phyloP scores from a whole-genome alignment of 2,329 filamentous ascomycete species.

The Phaeophleospora eucalypticola region DNA sequence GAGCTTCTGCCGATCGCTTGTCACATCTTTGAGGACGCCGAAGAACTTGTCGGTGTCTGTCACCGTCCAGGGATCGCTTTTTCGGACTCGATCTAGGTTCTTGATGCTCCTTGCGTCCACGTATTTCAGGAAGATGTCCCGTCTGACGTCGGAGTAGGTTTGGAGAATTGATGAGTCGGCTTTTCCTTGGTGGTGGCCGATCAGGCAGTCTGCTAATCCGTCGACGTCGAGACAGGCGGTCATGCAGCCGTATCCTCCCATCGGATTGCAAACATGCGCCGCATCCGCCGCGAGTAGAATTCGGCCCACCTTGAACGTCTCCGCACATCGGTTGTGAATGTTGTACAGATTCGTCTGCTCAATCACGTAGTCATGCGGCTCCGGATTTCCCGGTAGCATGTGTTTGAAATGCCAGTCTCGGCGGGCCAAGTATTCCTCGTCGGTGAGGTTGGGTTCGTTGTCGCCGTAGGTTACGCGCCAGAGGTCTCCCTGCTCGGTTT shows the following conservation, averaged over 20 bases:
- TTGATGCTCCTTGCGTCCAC: slow-evolving; percentile 31
- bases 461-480: slow-evolving; percentile 44
- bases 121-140: slow-evolving; percentile 34
- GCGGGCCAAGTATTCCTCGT: slow-evolving; percentile 23
- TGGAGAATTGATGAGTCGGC: slow-evolving; percentile 28
- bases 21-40: slow-evolving; percentile 19
- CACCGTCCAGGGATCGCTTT: slow-evolving; percentile 24
- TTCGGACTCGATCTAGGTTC: slow-evolving; percentile 21
- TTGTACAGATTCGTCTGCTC: slow-evolving; percentile 38
- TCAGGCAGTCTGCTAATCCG: slow-evolving; percentile 25
- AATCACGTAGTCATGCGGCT: slow-evolving; percentile 31
- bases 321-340: slow-evolving; percentile 38
- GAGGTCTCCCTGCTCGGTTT: slow-evolving; percentile 31
- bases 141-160: slow-evolving; percentile 34
- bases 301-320: slow-evolving; percentile 31
- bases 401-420: slow-evolving; percentile 22
- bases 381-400: slow-evolving; percentile 24
- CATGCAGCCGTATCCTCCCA: slow-evolving; percentile 25
- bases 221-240: slow-evolving; percentile 25
- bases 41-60: slow-evolving; percentile 26
- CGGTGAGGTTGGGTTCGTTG: slow-evolving; percentile 26
- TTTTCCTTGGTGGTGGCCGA: slow-evolving; percentile 18
- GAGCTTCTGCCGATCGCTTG: slow-evolving; percentile 17
- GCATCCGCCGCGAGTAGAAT: slow-evolving; percentile 39
- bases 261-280: slow-evolving; percentile 32